A percentile compares a stretch with the other conserved stretches of the same genome.
Evolutionary conservation across 176 grass and related monocot genomes (phyloP).

Genomic region (Carex littledalei): DNA sequence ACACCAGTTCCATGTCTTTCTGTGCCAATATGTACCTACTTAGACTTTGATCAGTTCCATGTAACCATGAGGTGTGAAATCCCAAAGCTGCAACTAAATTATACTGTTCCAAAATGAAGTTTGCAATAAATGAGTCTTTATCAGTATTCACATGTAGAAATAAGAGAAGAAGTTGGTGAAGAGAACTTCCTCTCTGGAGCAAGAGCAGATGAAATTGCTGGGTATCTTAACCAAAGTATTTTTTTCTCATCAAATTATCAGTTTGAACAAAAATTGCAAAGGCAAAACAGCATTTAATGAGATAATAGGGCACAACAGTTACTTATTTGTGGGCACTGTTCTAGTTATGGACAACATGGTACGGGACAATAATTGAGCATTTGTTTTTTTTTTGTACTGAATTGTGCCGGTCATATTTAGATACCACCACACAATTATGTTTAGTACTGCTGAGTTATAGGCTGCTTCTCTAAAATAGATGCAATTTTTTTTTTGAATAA

Average conservation of each 20-base stretch:
- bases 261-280: background rate
- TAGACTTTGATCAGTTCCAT: no score
- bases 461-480: background rate
- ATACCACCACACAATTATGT: background rate
- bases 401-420: background rate
- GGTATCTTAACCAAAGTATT: background rate
- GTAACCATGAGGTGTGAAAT: no score
- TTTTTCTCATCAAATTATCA: background rate
- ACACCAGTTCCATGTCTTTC: background rate
- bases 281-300: background rate
- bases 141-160: slow-evolving; percentile 76
- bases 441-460: background rate
- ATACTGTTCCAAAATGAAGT: slow-evolving; percentile 44
- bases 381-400: background rate
- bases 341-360: background rate
- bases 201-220: slow-evolving; percentile 68
- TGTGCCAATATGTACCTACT: no score
- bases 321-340: background rate
- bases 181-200: slow-evolving; percentile 90
- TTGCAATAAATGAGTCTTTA: slow-evolving; percentile 75
- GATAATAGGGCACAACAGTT: background rate
- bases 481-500: background rate
- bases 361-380: background rate
- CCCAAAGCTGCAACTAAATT: no score
- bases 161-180: slow-evolving; percentile 84